A percentile compares a stretch with the other conserved stretches of the same genome.
Evolutionary conservation across 768 basidiomycete species (phyloP).

Genomic region (Trametes maxima): DNA sequence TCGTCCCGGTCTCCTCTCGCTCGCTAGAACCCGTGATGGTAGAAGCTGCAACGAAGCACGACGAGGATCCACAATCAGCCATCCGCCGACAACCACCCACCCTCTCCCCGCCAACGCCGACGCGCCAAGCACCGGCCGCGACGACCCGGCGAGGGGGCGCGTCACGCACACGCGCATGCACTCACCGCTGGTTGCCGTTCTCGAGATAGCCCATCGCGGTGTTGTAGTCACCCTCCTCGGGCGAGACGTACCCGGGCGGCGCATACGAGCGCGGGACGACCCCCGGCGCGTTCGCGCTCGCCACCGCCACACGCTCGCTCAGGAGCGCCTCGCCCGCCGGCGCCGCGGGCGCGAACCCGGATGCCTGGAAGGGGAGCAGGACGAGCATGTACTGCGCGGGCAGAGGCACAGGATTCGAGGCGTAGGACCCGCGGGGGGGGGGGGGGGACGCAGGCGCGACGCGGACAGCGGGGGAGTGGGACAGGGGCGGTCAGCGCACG

Average conservation of each 20-base stretch:
- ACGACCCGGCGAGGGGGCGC: not conserved
- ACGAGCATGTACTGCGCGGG: slow-evolving; percentile 47
- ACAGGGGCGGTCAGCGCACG: not conserved
- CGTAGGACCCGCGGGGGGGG: not conserved
- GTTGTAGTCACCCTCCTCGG: slow-evolving; percentile 50
- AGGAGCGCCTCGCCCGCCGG: slow-evolving; percentile 37
- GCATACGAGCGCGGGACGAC: slow-evolving; percentile 46
- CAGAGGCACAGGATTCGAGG: not conserved
- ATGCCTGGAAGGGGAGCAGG: slow-evolving; percentile 44
- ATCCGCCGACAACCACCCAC: not conserved
- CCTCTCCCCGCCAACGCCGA: not conserved
- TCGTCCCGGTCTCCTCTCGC: not conserved
- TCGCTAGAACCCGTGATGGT: slow-evolving; percentile 26
- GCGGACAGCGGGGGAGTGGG: not conserved
- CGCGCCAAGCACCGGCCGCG: not conserved
- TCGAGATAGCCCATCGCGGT: slow-evolving; percentile 53
- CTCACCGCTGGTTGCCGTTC: slow-evolving; percentile 56
- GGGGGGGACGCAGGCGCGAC: too few species aligned
- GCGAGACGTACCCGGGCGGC: slow-evolving; percentile 53
- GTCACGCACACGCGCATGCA: too few species aligned
- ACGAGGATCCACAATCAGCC: not conserved
- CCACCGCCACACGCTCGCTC: slow-evolving; percentile 43
- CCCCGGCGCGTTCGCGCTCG: slow-evolving; percentile 43
- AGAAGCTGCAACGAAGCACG: not conserved
- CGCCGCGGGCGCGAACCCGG: slow-evolving; percentile 42